phyloP scores from a whole-genome alignment of 2,329 filamentous ascomycete genomes.

The Cladosporium halotolerans region DNA sequence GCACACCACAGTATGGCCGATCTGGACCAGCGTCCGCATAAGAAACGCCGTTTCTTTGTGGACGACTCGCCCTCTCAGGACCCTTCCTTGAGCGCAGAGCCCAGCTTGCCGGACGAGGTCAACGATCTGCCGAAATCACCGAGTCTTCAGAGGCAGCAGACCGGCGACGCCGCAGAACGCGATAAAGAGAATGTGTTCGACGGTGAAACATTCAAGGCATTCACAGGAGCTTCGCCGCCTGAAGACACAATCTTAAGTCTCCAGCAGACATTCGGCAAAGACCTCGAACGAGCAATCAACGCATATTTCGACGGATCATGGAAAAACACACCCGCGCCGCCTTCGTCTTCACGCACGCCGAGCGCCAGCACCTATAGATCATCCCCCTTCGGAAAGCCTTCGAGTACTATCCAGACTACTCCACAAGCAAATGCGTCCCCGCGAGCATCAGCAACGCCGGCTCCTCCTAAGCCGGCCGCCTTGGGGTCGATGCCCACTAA shows the following conservation, averaged over 20 bases:
- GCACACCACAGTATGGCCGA: conserved; percentile 24
- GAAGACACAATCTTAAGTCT: conserved; percentile 42
- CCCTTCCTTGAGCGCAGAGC: conserved; percentile 23
- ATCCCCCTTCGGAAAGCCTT: neutral
- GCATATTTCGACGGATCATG: conserved; percentile 60
- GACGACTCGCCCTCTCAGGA: conserved; percentile 38
- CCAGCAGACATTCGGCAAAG: conserved; percentile 43
- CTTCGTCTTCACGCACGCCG: conserved; percentile 16
- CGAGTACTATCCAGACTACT: conserved; percentile 9
- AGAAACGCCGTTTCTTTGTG: conserved; percentile 59
- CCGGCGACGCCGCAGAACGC: conserved; percentile 1
- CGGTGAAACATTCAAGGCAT: conserved; percentile 47
- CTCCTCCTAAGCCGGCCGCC: neutral
- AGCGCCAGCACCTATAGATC: conserved; percentile 6
- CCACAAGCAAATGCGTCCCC: conserved; percentile 4
- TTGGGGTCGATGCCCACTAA: conserved; percentile 45
- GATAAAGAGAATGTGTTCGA: conserved; percentile 43
- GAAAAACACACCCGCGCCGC: conserved; percentile 32
- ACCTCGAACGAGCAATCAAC: conserved; percentile 58
- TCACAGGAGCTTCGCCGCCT: conserved; percentile 50
- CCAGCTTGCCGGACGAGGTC: conserved; percentile 29
- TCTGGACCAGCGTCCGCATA: conserved; percentile 49
- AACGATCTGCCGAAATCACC: conserved; percentile 26
- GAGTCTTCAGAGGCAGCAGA: neutral
- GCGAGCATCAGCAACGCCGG: neutral